These are phyloP conservation scores for Globisporangium echinulatum DNA, from an alignment of 352 stramenopile species.

Conservation along the genomic window DNA sequence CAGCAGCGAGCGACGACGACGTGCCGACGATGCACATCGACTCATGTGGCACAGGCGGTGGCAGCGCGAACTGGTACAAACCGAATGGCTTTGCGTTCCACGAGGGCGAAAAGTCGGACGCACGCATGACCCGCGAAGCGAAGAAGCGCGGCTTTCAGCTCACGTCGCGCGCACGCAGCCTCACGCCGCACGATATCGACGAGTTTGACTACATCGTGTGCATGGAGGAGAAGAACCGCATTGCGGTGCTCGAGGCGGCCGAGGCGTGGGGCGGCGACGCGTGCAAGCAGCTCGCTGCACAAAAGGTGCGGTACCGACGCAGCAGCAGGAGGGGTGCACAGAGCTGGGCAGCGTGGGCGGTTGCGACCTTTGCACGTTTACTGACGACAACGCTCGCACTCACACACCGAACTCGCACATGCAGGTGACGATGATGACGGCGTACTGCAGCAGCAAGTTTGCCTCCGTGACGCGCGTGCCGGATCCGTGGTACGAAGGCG, in stretches of 20 bases:
- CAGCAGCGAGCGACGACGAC: constrained; percentile 15
- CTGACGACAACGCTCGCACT: neutral
- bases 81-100: constrained; percentile 81
- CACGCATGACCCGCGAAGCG: constrained; percentile 81
- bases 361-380: neutral
- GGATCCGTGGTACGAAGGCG: constrained; percentile 85
- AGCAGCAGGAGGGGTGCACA: too few relatives aligned
- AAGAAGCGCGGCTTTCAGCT: constrained; percentile 79
- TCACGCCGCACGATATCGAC: constrained; percentile 65
- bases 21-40: constrained; percentile 52
- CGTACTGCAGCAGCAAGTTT: constrained; percentile 69
- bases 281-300: constrained; percentile 35
- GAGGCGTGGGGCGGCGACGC: constrained; percentile 70
- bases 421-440: constrained; percentile 78
- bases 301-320: constrained; percentile 29
- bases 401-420: neutral
- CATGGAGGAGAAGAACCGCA: constrained; percentile 85
- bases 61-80: constrained; percentile 74
- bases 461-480: constrained; percentile 52
- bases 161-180: constrained; percentile 68
- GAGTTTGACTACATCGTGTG: constrained; percentile 87
- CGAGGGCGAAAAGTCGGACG: constrained; percentile 75
- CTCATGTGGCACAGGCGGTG: constrained; percentile 83
- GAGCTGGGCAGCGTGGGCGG: neutral
- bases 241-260: constrained; percentile 77